These are phyloP conservation scores for Fusarium sp. DNA, from an alignment of 2,329 filamentous ascomycete species.

Conservation along the genomic window DNA sequence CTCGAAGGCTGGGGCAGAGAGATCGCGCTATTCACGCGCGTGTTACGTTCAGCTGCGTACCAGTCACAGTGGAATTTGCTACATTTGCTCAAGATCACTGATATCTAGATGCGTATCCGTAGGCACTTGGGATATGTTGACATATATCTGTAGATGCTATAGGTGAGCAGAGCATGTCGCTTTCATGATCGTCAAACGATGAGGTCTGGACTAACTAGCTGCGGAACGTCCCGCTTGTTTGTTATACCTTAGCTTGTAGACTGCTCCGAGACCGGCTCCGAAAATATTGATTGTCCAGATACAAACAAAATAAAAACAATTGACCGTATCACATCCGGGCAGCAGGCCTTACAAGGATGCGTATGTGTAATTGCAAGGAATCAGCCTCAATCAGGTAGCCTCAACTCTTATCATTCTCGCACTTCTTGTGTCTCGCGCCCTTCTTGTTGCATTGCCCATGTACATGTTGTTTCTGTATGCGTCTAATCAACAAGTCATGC, in stretches of 20 bases:
- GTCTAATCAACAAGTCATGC: background rate
- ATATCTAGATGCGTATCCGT: background rate
- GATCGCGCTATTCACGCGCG: slow-evolving; percentile 23
- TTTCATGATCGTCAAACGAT: background rate
- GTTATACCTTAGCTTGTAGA: slow-evolving; percentile 1
- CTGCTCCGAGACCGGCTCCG: slow-evolving; percentile 5
- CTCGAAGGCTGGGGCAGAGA: slow-evolving; percentile 1
- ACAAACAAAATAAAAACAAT: background rate
- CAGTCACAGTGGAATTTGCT: background rate
- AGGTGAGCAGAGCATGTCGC: background rate
- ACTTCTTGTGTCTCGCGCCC: background rate
- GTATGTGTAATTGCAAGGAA: background rate
- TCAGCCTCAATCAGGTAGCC: background rate
- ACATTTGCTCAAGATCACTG: background rate
- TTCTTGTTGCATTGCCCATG: background rate
- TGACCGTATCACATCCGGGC: background rate
- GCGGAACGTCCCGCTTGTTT: slow-evolving; percentile 41
- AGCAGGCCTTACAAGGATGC: background rate
- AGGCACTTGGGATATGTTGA: background rate
- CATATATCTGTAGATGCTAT: background rate
- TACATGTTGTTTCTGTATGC: background rate
- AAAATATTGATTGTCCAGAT: background rate
- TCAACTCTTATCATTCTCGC: background rate
- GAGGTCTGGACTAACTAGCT: slow-evolving; percentile 17
- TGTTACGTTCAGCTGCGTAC: background rate